A percentile compares a stretch with the other conserved stretches of the same genome.
Conservation (phyloP, 2,329 filamentous ascomycete genomes). For the Aureobasidium uvarum region DNA sequence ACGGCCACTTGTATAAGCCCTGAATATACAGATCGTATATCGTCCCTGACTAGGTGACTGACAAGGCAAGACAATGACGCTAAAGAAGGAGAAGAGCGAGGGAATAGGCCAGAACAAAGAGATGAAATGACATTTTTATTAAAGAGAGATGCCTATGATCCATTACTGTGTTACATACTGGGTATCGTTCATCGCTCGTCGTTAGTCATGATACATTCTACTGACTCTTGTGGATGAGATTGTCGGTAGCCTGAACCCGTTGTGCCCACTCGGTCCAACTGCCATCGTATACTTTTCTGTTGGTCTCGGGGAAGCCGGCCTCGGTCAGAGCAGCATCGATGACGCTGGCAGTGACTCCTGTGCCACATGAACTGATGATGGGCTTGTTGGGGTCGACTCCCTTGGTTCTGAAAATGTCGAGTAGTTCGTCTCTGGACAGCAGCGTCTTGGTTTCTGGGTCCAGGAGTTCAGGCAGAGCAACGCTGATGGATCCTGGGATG, state of each 20-base stretch:
- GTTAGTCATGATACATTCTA: neutral
- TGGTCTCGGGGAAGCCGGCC: conserved; percentile 69
- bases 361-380: conserved; percentile 86
- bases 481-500: conserved; percentile 80
- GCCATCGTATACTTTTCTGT: conserved; percentile 83
- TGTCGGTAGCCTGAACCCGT: conserved; percentile 37
- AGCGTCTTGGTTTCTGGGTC: conserved; percentile 81
- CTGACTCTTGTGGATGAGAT: conserved; percentile 37
- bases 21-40: no score
- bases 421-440: conserved; percentile 68
- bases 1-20: no score
- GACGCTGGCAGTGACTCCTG: conserved; percentile 88
- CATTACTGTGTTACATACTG: conserved; percentile 1
- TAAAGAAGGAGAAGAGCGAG: no score
- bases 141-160: no score
- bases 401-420: conserved; percentile 72
- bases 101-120: no score
- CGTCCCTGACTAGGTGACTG: no score
- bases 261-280: conserved; percentile 74
- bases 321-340: conserved; percentile 83
- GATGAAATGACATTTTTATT: no score
- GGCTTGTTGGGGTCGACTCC: conserved; percentile 75
- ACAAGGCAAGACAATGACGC: no score
- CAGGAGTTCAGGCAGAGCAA: conserved; percentile 76
- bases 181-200: conserved; percentile 17